Percentiles rank a stretch among this genome's conserved stretches.
These are phyloP conservation scores for Biscogniauxia mediterranea DNA, from an alignment of 2,329 filamentous ascomycete species.

Conservation along the genomic window DNA sequence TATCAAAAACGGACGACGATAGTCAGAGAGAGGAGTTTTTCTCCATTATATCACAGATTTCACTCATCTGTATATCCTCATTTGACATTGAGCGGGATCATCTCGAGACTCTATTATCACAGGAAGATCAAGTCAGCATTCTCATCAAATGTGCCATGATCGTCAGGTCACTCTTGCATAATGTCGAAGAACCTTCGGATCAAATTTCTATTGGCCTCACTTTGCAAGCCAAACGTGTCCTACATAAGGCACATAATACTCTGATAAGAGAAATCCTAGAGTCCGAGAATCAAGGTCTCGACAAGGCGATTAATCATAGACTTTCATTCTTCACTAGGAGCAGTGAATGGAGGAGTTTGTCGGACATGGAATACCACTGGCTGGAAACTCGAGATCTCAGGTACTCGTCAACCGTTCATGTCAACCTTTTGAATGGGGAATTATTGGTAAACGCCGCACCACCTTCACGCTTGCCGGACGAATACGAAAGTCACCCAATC, in stretches of 20 bases:
- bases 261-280: background rate
- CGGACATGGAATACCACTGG: background rate
- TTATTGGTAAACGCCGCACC: background rate
- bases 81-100: slow-evolving; percentile 6
- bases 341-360: background rate
- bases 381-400: background rate
- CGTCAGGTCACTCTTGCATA: background rate
- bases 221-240: background rate
- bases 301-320: background rate
- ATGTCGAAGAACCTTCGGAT: background rate
- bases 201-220: background rate
- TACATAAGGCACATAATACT: background rate
- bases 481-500: background rate
- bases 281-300: background rate
- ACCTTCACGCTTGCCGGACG: background rate
- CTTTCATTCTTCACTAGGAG: background rate
- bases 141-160: background rate
- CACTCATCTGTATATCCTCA: slow-evolving; percentile 10
- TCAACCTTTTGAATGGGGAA: background rate
- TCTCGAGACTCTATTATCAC: background rate
- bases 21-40: background rate
- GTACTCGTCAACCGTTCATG: background rate
- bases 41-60: background rate
- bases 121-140: background rate
- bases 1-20: background rate